Base-by-base conservation (phyloP, 768 basidiomycete genomes). In the Multifurca ochricompacta region DNA sequence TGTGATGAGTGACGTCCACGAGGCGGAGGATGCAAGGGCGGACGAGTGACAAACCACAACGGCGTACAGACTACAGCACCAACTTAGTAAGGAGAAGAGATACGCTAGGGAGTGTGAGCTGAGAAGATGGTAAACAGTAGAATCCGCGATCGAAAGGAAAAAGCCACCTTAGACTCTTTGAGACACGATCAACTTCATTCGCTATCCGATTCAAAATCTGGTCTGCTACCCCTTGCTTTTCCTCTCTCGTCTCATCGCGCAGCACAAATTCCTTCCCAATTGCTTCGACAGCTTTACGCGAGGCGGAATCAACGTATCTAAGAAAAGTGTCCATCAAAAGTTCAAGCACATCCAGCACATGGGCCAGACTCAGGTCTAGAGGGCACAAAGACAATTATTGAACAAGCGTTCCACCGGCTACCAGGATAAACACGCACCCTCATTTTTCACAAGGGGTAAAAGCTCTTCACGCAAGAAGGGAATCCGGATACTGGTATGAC, bases 131-230 rank as follows among this genome's bases (percentile, higher is more conserved):
- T 53, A 3, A 34, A 30, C 41, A 51, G n/a, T 43, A 21, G 19
- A 31, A 14, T 31, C 6, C 18, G 18, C 34, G 18, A 28, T 40
- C 8, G 31, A 36, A 19, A 35, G 31, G 32, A n/a, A 16, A 46
- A 39, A 68, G 79, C 62, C 56, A 89, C 87, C 78, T 80, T 59
- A 80, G 68, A 32, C 73, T 73, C 62, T 79, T 83, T 3, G 78
- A 69, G 18, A 85, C 71, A 42, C 73, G 77, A 4, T 74, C 74
- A 1, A 81, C 80, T 65, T 95, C 89, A 41, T 74, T 74, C 6
- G 78, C 74, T 7, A 90, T 70, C 89, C 90, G 94, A 39, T 78
- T 86, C 32, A 91, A 67, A 14, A 92, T 77, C 62, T 85, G 78
- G 62, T 89, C 84, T 18, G 79, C 67, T 3, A 87, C 76, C 31